Base-by-base conservation (phyloP, 2,329 filamentous ascomycete species). In the Ophiostoma ulmi region DNA sequence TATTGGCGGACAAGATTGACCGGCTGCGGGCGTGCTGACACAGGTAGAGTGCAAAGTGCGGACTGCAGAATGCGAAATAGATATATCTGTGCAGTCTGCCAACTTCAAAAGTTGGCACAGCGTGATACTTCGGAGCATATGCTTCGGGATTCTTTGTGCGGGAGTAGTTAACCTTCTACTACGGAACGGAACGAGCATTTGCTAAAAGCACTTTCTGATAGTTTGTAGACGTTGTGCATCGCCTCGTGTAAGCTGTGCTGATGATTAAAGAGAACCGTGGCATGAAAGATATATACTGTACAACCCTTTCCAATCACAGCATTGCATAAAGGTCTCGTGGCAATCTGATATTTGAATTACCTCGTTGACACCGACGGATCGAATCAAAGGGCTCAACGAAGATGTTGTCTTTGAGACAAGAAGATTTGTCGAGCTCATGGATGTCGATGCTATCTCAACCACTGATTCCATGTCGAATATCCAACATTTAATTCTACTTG, bases 121-220 rank as follows among this genome's bases (percentile, higher is more conserved):
- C 22, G 63, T 65, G 63, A 22, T 35, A 65, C 63, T 38, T 20
- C 63, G 63, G 63, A 65, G 63, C 63, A 65, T 39, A 65, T 65
- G 63, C 63, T 65, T 38, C 63, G 63, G 39, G 36, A 11, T 17
- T 38, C 20, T n/a, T 38, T 64, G 31, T 38, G 61, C 31, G 44
- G 44, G 44, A 64, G 7, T 22, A 31, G 52, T 22, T 58, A 14
- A 3, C n/a, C 52, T 31, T 58, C 52, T 58, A 26, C n/a, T 63
- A 63, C 58, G 58, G 58, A 35, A 35, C 58, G 26, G 58, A 63
- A 63, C 58, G 58, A 63, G 26, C 58, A 20, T 5, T n/a, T 13
- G 5, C 17, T 48, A 20, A 6, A 7, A 48, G 44, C 44, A 39
- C 38, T 39, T 48, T 36, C n/a, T 22, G n/a, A 26, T 8, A 22